Percentiles rank a stretch among this genome's conserved stretches.
These are phyloP conservation scores for Lactarius quietus DNA, from an alignment of 768 basidiomycete genomes.

Conservation along the genomic window DNA sequence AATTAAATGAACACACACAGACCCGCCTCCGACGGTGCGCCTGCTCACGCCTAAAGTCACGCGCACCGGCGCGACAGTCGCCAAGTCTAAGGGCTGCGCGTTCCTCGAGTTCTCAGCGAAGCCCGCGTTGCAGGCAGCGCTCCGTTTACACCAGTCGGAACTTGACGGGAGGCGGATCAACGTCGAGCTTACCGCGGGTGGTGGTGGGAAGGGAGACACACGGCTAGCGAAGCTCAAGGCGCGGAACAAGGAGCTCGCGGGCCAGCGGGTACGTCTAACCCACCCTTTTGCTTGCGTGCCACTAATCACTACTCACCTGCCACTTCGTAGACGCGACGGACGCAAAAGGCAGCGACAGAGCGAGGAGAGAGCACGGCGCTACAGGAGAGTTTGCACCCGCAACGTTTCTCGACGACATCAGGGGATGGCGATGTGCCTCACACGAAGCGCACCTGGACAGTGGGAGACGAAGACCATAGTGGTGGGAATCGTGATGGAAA, in stretches of 20 bases:
- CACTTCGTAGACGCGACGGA: constrained; percentile 46
- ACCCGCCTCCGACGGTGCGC: constrained; percentile 73
- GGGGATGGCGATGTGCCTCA: constrained; percentile 52
- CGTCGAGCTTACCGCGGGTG: constrained; percentile 92
- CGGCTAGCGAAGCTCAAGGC: constrained; percentile 64
- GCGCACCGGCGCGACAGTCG: constrained; percentile 38
- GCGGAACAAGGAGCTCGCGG: constrained; percentile 67
- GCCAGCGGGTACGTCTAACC: constrained; percentile 56
- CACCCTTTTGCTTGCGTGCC: neutral
- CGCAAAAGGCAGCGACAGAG: constrained; percentile 38
- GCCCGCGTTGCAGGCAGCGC: constrained; percentile 75
- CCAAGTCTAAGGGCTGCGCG: constrained; percentile 91
- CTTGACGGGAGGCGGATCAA: constrained; percentile 87
- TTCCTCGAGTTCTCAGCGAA: constrained; percentile 85
- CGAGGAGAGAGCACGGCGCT: constrained; percentile 24
- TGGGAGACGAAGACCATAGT: constrained; percentile 50
- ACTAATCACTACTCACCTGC: neutral
- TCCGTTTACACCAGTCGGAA: constrained; percentile 84
- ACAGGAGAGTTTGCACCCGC: constrained; percentile 41
- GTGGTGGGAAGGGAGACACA: constrained; percentile 79
- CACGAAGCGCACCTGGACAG: constrained; percentile 66
- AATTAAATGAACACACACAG: constrained; percentile 34
- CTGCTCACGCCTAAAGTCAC: constrained; percentile 72
- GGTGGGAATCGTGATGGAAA: constrained; percentile 49
- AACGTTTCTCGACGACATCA: constrained; percentile 72